Evolutionary conservation across 2,329 filamentous ascomycete species (phyloP), one percentile per base, ranked within the genome.

Genomic region (Claviceps sp.): DNA sequence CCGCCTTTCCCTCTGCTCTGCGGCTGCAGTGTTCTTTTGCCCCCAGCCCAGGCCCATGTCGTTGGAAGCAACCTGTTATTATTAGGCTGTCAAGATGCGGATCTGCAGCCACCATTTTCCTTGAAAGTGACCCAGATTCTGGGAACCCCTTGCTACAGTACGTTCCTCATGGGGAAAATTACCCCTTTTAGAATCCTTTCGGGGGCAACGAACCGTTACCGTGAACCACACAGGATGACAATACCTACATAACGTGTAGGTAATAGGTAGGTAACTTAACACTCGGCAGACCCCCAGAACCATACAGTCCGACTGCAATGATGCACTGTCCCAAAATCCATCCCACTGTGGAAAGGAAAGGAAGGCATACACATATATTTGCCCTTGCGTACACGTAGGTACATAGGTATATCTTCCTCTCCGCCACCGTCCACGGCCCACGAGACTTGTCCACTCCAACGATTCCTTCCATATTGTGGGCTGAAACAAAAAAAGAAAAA

Each of bases 251-350:
- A 18, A 40, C 34, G 13, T 26, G 24, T 24, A 24, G 11, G 26
- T 11, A 30, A 26, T 26, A 6, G 24, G 24, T 26, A 30, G 7
- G 26, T 30, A 30, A 9, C 26, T 30, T 2, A 8, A 30, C 26
- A 30, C 20, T 53, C 34, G 47, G 51, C 51, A 52, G 50, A 50
- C 34, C 14, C 45, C 16, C 26, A 22, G 42, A 47, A 50, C 50
- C 47, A 30, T 34, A 49, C 48, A 26, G 41, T 50, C 37, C 44
- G 41, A 50, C 14, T 20, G 40, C 30, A 34, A 11, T 30, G 8
- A 34, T 50, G 41, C 30, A 37, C 37, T 44, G 41, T 50, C 9
- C 41, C 30, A 44, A 41, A 37, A 40, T 46, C n/a, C 47, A 34
- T 18, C 7, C 37, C n/a, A 22, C 14, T 42, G 24, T 22, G 30